Base-by-base conservation (phyloP, 1,284 basidiomycete species). In the Xerocomus alliaceus region DNA sequence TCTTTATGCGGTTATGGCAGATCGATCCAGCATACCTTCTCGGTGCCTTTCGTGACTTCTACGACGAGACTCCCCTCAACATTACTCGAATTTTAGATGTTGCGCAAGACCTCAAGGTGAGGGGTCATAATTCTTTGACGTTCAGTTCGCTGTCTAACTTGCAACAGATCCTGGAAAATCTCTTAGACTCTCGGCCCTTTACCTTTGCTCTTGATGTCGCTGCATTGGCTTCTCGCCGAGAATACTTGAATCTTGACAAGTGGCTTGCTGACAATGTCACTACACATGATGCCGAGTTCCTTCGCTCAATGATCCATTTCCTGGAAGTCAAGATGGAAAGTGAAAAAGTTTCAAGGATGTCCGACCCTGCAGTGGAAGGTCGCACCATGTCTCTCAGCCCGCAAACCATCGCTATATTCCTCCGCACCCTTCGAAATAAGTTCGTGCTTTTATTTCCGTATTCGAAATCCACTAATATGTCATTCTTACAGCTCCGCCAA, bases 1-100 rank as follows among this genome's bases (percentile, higher is more conserved):
- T 98, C 60, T 98, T 99, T 80, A 94, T 97, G 88, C 86, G 94
- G 60, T 88, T 99, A 62, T 97, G 93, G 91, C 92, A 96, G 71
- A 92, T 93, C 52, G 89, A 96, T 70, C 92, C 91, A 2, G 81
- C 87, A 0, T 93, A 95, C 72, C 85, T 98, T 52, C 89, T 94
- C 11, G 87, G 90, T 58, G 92, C 94, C 4, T 91, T 99, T 76
- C 87, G 90, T 52, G 93, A 94, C 69, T 96, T 95, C 73, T 98
- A 98, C 77, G 85, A 90, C 54, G 95, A 97, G 72, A 95, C 90
- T 69, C 93, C 94, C 59, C 85, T 95, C 68, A 98, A 98, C 73
- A 92, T 99, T 60, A 95, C 93, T 28, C 87, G 95, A 48, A 95
- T 99, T 52, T 81, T 98, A 53, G 97, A 99, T 72, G 93, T 99